These are phyloP conservation scores for Biscogniauxia sp. DNA, from an alignment of 2,329 filamentous ascomycete genomes.

Conservation along the genomic window DNA sequence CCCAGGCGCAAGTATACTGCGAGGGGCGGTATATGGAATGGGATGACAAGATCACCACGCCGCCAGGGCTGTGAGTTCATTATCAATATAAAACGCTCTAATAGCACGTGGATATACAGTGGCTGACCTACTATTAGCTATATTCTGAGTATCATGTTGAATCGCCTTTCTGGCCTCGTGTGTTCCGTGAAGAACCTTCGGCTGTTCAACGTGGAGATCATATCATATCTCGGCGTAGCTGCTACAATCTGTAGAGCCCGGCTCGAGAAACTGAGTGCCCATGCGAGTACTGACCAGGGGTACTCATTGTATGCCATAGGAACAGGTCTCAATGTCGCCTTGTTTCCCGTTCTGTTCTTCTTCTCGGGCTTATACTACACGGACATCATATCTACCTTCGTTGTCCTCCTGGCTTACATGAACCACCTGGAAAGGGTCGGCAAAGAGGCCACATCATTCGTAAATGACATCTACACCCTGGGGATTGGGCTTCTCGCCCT, in stretches of 20 bases:
- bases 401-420: constrained; percentile 69
- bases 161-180: constrained; percentile 30
- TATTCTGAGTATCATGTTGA: constrained; percentile 42
- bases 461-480: constrained; percentile 45
- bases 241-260: constrained; percentile 52
- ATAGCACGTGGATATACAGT: constrained; percentile 8
- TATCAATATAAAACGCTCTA: constrained; percentile 18
- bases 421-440: constrained; percentile 49
- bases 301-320: constrained; percentile 49
- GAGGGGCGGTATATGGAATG: constrained; percentile 70
- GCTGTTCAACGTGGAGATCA: constrained; percentile 46
- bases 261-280: constrained; percentile 28
- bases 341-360: constrained; percentile 93
- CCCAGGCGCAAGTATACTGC: constrained; percentile 88
- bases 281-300: neutral
- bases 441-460: constrained; percentile 28
- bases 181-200: constrained; percentile 46
- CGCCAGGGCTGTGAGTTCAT: constrained; percentile 70
- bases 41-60: constrained; percentile 98
- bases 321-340: constrained; percentile 72
- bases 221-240: constrained; percentile 42
- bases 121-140: constrained; percentile 22
- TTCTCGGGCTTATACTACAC: constrained; percentile 96
- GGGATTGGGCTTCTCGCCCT: constrained; percentile 64
- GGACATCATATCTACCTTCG: constrained; percentile 77